A percentile compares a stretch with the other conserved stretches of the same genome.
phyloP scores from a whole-genome alignment of 768 basidiomycete species.

The Clitopilus passeckerianus region DNA sequence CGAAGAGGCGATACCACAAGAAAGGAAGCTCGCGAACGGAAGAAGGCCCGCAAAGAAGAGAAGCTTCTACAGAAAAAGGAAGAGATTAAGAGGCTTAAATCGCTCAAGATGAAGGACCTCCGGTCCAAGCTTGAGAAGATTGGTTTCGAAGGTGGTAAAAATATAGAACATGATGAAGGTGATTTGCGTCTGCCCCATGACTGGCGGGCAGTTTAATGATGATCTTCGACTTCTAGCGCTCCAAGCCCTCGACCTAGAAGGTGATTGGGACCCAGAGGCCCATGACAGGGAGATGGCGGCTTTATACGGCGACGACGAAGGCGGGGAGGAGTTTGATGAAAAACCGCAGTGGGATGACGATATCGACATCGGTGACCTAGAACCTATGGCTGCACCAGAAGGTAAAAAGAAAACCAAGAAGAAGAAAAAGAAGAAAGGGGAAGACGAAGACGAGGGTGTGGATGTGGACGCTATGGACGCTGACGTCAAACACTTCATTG shows the following conservation, averaged over 20 bases:
- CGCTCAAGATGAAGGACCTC: conserved; percentile 82
- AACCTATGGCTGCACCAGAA: conserved; percentile 32
- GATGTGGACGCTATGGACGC: conserved; percentile 55
- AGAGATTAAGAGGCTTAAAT: conserved; percentile 76
- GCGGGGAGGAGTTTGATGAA: conserved; percentile 20
- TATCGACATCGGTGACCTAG: conserved; percentile 73
- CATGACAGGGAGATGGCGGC: conserved; percentile 82
- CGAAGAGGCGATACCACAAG: conserved; percentile 74
- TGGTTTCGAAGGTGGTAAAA: conserved; percentile 62
- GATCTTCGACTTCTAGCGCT: conserved; percentile 37
- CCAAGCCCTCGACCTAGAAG: conserved; percentile 76
- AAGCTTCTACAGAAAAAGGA: conserved; percentile 70
- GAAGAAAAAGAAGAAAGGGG: conserved; percentile 31
- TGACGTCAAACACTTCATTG: conserved; percentile 33
- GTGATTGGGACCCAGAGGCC: conserved; percentile 85
- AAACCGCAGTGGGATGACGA: conserved; percentile 95
- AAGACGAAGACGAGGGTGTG: conserved; percentile 46
- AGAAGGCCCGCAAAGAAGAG: conserved; percentile 75
- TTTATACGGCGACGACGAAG: conserved; percentile 56
- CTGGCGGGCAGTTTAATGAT: not conserved
- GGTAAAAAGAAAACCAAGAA: conserved; percentile 61
- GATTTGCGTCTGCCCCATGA: not conserved
- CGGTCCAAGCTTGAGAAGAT: conserved; percentile 71
- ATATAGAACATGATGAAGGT: conserved; percentile 33
- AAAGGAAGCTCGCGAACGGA: conserved; percentile 79